Conservation (phyloP, 164 flowering plant genomes). For the Cinnamomum chago region DNA sequence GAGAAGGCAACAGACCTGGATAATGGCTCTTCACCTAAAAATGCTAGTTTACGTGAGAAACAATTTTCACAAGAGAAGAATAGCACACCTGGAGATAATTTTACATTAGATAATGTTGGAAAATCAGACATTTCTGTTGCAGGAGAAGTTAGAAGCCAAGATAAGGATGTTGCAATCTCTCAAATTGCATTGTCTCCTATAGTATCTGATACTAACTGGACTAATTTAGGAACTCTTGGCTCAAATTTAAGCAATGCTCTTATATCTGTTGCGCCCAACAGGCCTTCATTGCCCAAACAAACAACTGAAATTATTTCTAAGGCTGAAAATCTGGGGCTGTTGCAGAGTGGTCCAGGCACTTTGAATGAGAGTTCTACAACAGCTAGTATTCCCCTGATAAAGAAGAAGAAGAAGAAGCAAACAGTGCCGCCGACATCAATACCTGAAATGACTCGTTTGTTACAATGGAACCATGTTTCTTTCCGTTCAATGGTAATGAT, state of each 20-base stretch:
- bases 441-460: not conserved
- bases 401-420: conserved; percentile 6
- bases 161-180: conserved; percentile 10
- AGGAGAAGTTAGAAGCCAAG: conserved; percentile 5
- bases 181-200: conserved; percentile 8
- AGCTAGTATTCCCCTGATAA: conserved; percentile 5
- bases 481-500: conserved; percentile 7
- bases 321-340: conserved; percentile 2
- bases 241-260: conserved; percentile 8
- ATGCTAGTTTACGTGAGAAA: conserved; percentile 10
- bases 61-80: conserved; percentile 23
- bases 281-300: conserved; percentile 4
- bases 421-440: conserved; percentile 7
- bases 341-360: conserved; percentile 3
- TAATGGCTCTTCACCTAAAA: conserved; percentile 16
- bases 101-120: conserved; percentile 1
- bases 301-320: not conserved
- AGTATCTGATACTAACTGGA: conserved; percentile 17
- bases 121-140: conserved; percentile 5
- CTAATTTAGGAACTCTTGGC: conserved; percentile 3
- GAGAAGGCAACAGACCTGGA: conserved; percentile 15
- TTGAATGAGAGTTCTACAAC: conserved; percentile 5
- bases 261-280: conserved; percentile 5
- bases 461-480: not conserved
- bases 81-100: conserved; percentile 15